These are phyloP conservation scores for Sarcomyxa edulis DNA, from an alignment of 768 basidiomycete genomes.

Conservation along the genomic window DNA sequence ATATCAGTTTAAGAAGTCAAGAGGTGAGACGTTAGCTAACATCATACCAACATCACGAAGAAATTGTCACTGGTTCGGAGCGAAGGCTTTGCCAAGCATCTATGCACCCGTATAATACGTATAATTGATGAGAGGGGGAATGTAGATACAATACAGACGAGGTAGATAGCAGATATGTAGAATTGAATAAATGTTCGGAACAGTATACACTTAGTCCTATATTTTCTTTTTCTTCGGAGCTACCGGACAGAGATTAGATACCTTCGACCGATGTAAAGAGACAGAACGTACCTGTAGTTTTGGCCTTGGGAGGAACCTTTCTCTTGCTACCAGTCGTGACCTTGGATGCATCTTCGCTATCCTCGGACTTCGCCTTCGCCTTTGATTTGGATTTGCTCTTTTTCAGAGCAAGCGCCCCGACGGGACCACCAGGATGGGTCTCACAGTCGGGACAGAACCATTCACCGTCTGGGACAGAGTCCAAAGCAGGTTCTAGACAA, in stretches of 20 bases:
- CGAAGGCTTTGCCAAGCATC: too few relatives aligned
- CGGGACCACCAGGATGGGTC: slow-evolving; percentile 51
- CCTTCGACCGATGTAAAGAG: not conserved
- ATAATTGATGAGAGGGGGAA: too few relatives aligned
- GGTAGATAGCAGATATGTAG: too few relatives aligned
- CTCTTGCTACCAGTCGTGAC: slow-evolving; percentile 30
- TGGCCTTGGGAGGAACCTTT: slow-evolving; percentile 34
- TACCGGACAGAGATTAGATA: not conserved
- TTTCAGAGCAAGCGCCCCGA: slow-evolving; percentile 31
- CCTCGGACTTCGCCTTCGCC: slow-evolving; percentile 13
- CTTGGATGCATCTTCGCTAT: slow-evolving; percentile 16
- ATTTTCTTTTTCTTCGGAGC: slow-evolving; percentile 17
- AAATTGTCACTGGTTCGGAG: too few relatives aligned
- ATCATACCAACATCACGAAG: too few relatives aligned
- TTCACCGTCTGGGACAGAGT: slow-evolving; percentile 78
- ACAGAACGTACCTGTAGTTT: slow-evolving; percentile 28
- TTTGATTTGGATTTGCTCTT: slow-evolving; percentile 20
- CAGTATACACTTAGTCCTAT: slow-evolving; percentile 2
- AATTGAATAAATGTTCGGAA: slow-evolving; percentile 1
- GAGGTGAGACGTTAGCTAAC: too few relatives aligned
- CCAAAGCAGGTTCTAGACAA: slow-evolving; percentile 77
- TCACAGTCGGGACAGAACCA: slow-evolving; percentile 87
- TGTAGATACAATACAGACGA: too few relatives aligned
- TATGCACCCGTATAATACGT: too few relatives aligned
- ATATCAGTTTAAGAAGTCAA: too few relatives aligned